Evolutionary conservation across 2,329 filamentous ascomycete genomes (phyloP), one percentile per base, ranked within the genome.

Genomic region (Penicillium sp.): DNA sequence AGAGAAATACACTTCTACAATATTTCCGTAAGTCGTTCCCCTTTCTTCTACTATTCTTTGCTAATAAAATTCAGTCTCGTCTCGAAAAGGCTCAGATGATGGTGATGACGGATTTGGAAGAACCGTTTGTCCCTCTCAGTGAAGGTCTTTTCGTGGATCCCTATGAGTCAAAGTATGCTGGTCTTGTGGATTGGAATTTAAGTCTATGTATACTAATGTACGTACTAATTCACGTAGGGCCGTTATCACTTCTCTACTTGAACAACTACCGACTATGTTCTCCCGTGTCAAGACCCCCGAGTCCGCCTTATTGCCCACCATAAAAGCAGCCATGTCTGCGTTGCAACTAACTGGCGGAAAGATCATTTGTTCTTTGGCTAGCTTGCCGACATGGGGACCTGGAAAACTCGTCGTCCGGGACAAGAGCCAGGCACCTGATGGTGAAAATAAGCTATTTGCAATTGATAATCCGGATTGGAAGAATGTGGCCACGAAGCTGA

Each of bases 1-100:
- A 93, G 91, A 73, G 91, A 97, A 66, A 89, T 99, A 59, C 94
- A 99, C 70, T 99, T 97, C 72, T 99, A 97, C 79, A 97, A 97
- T 68, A 85, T 96, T 65, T 91, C 87, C 67, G 86, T 90, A 78
- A 77, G 87, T 81, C 33, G 52, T 42, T 20, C 18, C 8, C n/a
- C 47, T 21, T 40, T 26, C 42, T 60, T 54, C 61, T 56, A 38
- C 59, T 60, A 46, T 64, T 63, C 57, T 16, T 35, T 58, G 47
- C 68, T 72, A 46, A 74, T 56, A 40, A 18, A 8, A 18, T 38
- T 21, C 38, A 90, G 86, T 75, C 91, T 38, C 82, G 82, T 42
- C 79, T 97, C 43, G 88, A 94, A 55, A 86, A 91, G 74, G 91
- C 94, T 9, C 94, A 99, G 69, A 97, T 99, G 91, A 85, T 99